Evolutionary conservation across 1,139 yeast species (phyloP).

Genomic region (Kodamaea anthophila): DNA sequence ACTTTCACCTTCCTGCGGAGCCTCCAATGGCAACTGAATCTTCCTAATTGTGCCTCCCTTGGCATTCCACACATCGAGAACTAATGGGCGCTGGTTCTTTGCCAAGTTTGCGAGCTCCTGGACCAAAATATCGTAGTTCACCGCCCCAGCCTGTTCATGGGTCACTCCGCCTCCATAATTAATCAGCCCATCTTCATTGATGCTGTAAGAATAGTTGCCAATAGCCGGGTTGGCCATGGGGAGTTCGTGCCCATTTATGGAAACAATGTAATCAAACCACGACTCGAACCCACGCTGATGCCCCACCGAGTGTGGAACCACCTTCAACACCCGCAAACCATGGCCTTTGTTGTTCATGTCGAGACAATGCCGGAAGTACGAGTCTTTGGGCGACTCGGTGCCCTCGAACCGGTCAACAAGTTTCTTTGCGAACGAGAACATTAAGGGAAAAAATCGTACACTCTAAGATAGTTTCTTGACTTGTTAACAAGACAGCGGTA

Average conservation of each 20-base stretch:
- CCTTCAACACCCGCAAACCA: slow-evolving; percentile 37
- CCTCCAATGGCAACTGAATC: slow-evolving; percentile 37
- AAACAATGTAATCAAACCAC: slow-evolving; percentile 80
- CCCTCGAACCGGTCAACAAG: slow-evolving; percentile 70
- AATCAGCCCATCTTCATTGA: slow-evolving; percentile 40
- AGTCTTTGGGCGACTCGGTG: slow-evolving; percentile 28
- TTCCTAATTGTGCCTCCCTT: slow-evolving; percentile 72
- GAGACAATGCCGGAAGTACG: slow-evolving; percentile 47
- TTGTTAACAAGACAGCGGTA: too few species aligned
- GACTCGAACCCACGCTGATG: slow-evolving; percentile 52
- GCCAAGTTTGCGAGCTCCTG: slow-evolving; percentile 33
- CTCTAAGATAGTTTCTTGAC: neutral
- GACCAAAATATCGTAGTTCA: slow-evolving; percentile 28
- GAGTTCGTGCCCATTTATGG: slow-evolving; percentile 69
- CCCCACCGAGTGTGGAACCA: slow-evolving; percentile 36
- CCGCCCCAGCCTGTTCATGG: slow-evolving; percentile 32
- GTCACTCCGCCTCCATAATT: slow-evolving; percentile 33
- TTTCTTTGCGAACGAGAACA: slow-evolving; percentile 88
- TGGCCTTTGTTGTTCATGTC: slow-evolving; percentile 37
- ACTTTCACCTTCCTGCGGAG: slow-evolving; percentile 7
- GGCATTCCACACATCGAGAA: slow-evolving; percentile 77
- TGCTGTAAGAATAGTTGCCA: slow-evolving; percentile 26
- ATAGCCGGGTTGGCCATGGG: slow-evolving; percentile 43
- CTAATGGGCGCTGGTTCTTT: slow-evolving; percentile 33
- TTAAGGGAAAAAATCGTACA: slow-evolving; percentile 19